A percentile compares a stretch with the other conserved stretches of the same genome.
Conservation (phyloP, 176 grass and related monocot species). For the Oryza longistaminata region DNA sequence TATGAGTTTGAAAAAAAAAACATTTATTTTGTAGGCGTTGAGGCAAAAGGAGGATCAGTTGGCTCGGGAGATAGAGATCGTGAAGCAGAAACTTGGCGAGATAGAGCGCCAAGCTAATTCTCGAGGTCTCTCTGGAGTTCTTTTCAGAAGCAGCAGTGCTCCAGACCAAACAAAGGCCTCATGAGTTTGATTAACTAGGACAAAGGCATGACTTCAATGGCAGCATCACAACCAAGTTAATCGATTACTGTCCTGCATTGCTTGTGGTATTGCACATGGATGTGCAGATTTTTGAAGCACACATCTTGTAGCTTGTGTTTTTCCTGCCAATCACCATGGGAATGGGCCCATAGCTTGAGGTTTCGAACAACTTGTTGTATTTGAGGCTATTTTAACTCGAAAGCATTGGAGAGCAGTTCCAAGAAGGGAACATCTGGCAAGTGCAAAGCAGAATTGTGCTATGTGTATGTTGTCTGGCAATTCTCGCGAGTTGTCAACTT, state of each 20-base stretch:
- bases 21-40: constrained; percentile 45
- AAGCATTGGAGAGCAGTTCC: too few relatives aligned
- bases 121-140: constrained; percentile 49
- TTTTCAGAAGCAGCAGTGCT: constrained; percentile 43
- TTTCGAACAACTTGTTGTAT: not conserved
- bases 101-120: constrained; percentile 47
- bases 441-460: not conserved
- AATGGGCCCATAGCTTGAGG: not conserved
- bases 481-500: not conserved
- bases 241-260: not conserved
- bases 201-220: not conserved
- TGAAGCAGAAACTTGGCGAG: constrained; percentile 52
- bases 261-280: not conserved
- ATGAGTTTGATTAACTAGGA: constrained; percentile 4
- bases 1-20: not conserved
- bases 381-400: not conserved
- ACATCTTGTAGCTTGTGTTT: not conserved
- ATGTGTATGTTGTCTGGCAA: not conserved
- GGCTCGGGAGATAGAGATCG: constrained; percentile 38
- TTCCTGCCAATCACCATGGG: not conserved
- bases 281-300: not conserved
- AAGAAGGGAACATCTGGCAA: not conserved
- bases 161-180: constrained; percentile 26
- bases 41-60: constrained; percentile 56
- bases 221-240: constrained; percentile 10